Evolutionary conservation across 257 asterid species (phyloP), one percentile per base, ranked within the genome.

Genomic region (Eustoma russellianum): DNA sequence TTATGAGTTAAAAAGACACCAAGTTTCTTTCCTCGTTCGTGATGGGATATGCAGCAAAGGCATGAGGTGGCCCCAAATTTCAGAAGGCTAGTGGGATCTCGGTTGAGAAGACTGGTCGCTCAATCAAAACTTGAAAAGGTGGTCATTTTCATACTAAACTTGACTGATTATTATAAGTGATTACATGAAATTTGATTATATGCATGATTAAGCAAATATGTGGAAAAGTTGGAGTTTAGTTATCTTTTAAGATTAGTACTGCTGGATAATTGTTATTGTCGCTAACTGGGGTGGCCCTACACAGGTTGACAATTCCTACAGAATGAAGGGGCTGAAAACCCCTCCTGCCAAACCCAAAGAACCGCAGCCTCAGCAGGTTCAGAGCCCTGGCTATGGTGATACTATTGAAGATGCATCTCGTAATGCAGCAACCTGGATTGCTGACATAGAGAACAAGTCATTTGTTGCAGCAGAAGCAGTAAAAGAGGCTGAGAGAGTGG

Each of bases 51-150:
- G 70, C 95, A 91, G 98, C 78, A 74, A 82, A 78, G 78, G 59
- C 82, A 78, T 35, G 89, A 86, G 64, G 83, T 78, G 69, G 95
- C 89, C 30, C 94, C 41, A 64, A 84, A 86, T 58, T 84, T 87
- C 81, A 80, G 83, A 74, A 81, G 88, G 79, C 30, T 75, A 61
- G 55, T 91, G 70, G 76, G 80, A 74, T 69, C 80, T 54, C 78
- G 92, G 79, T 73, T 91, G 68, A 82, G 95, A 73, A 84, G 95
- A 79, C 96, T 91, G 53, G 91, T 79, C 79, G 81, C 69, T 45
- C 95, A 84, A 71, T 85, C 77, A 66, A 90, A 90, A 72, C 85
- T 90, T 48, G 87, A 83, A 70, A 86, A 86, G 98, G 98, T 91
- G 40, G 53, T 13, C 49, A 46, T 50, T 50, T 33, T 15, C 56